phyloP scores from a whole-genome alignment of 352 stramenopile genomes.

The Phytophthora sojae region DNA sequence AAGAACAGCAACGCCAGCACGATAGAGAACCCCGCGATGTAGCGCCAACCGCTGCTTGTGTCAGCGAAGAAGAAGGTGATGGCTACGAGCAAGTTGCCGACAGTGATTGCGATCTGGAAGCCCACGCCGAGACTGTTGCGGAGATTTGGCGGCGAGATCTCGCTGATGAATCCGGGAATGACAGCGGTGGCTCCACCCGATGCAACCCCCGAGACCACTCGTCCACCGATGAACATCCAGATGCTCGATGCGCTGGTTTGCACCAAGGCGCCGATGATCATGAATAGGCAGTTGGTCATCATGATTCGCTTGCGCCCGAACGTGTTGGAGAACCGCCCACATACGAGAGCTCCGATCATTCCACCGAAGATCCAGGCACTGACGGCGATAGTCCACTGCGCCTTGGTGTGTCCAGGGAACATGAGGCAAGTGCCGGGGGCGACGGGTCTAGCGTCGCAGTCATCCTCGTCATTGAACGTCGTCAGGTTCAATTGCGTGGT shows the following conservation, averaged over 20 bases:
- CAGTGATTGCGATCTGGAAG: background rate
- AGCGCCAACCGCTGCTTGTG: background rate
- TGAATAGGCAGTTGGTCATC: background rate
- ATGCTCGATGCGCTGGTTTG: background rate
- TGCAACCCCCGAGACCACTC: background rate
- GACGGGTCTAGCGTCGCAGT: background rate
- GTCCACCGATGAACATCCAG: background rate
- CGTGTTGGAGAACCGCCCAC: background rate
- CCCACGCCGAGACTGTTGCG: background rate
- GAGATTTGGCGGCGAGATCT: background rate
- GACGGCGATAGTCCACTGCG: background rate
- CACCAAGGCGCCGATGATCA: background rate
- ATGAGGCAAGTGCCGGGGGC: background rate
- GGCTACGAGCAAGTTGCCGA: background rate
- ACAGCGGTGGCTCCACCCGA: background rate
- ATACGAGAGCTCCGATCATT: background rate
- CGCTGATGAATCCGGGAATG: background rate
- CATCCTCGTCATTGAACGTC: background rate
- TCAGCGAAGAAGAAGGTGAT: background rate
- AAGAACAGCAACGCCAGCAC: background rate
- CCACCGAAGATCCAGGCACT: background rate
- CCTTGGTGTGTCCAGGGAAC: background rate
- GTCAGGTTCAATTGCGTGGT: background rate
- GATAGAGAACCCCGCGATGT: background rate
- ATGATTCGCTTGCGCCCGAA: background rate